Conservation (phyloP, 2,329 filamentous ascomycete genomes). For the Fusarium camptoceras region DNA sequence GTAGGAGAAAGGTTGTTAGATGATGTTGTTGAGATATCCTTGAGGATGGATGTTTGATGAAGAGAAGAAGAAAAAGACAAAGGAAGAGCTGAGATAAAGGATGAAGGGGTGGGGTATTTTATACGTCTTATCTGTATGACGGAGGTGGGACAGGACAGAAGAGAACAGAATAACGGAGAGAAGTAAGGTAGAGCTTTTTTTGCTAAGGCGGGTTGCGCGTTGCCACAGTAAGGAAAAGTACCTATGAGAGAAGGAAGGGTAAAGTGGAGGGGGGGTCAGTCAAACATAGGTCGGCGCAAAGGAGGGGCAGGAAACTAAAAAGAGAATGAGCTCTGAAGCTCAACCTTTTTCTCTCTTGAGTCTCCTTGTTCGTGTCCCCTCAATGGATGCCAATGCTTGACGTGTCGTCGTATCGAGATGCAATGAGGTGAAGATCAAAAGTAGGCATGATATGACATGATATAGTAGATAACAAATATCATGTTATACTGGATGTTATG, state of each 20-base stretch:
- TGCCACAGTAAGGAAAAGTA: slow-evolving; percentile 13
- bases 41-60: slow-evolving; percentile 9
- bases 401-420: slow-evolving; percentile 28
- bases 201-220: slow-evolving; percentile 27
- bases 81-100: slow-evolving; percentile 9
- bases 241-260: not conserved
- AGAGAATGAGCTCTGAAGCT: slow-evolving; percentile 5
- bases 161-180: not conserved
- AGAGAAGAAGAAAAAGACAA: slow-evolving; percentile 13
- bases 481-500: slow-evolving; percentile 29
- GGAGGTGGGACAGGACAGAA: slow-evolving; percentile 13
- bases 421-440: slow-evolving; percentile 4
- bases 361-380: not conserved
- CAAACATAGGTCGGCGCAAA: slow-evolving; percentile 15
- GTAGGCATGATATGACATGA: slow-evolving; percentile 18
- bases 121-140: slow-evolving; percentile 38
- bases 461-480: slow-evolving; percentile 7
- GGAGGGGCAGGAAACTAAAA: slow-evolving; percentile 29
- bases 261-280: slow-evolving; percentile 3
- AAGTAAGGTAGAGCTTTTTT: slow-evolving; percentile 9
- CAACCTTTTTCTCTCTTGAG: not conserved
- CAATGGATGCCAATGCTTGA: slow-evolving; percentile 18
- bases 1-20: slow-evolving; percentile 27
- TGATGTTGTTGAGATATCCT: not conserved
- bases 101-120: slow-evolving; percentile 45